Conservation (phyloP, 2,329 filamentous ascomycete species). For the Xylariaceae sp. region DNA sequence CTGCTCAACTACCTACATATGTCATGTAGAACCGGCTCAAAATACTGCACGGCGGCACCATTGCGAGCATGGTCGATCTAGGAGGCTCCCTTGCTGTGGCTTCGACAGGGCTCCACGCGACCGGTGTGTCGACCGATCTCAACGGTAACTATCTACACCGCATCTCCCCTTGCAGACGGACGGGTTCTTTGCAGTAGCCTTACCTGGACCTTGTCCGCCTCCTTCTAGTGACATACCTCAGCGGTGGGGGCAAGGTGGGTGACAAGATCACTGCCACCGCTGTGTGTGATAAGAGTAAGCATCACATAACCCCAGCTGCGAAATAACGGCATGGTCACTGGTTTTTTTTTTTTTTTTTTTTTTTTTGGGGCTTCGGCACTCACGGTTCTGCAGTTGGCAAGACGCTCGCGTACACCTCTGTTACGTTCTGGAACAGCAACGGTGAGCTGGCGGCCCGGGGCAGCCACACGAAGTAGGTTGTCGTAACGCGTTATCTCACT, state of each 20-base stretch:
- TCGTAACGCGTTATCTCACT: too few relatives aligned
- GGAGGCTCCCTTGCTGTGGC: slow-evolving; percentile 61
- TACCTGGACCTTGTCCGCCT: not conserved
- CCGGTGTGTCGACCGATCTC: slow-evolving; percentile 60
- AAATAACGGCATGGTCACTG: too few relatives aligned
- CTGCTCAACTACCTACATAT: too few relatives aligned
- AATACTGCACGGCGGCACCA: slow-evolving; percentile 72
- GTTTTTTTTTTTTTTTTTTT: too few relatives aligned
- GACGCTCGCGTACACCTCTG: slow-evolving; percentile 55
- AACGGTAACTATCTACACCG: slow-evolving; percentile 42
- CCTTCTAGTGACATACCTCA: slow-evolving; percentile 55
- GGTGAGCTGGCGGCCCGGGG: slow-evolving; percentile 57
- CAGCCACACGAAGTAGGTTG: slow-evolving; percentile 58
- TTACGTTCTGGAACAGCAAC: slow-evolving; percentile 54
- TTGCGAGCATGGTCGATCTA: slow-evolving; percentile 68
- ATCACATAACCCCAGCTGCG: slow-evolving; percentile 1
- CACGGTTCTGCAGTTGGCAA: slow-evolving; percentile 55
- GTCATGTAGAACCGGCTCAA: slow-evolving; percentile 71
- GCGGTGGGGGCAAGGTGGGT: slow-evolving; percentile 51
- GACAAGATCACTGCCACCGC: slow-evolving; percentile 52
- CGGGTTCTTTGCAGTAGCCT: not conserved
- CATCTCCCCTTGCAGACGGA: not conserved
- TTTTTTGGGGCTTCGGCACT: too few relatives aligned
- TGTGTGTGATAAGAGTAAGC: slow-evolving; percentile 55
- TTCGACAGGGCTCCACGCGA: slow-evolving; percentile 57